Evolutionary conservation across 768 basidiomycete genomes (phyloP).

Genomic region (Trametes coccinea): DNA sequence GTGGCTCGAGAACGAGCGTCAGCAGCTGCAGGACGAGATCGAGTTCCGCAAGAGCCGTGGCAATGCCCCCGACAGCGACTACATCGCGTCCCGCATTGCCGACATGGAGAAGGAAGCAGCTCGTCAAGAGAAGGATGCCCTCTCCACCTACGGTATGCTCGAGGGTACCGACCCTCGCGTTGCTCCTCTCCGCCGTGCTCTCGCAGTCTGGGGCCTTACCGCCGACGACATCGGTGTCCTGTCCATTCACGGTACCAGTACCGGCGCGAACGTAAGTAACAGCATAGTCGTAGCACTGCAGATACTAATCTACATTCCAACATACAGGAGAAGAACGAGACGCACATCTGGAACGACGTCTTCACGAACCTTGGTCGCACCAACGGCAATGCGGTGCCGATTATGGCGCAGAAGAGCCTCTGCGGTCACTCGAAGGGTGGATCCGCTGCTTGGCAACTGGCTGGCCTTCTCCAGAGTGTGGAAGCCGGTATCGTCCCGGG

Average conservation of each 20-base stretch:
- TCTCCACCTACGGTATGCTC: conserved; percentile 95
- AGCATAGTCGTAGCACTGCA: not conserved
- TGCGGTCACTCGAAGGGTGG: conserved; percentile 99
- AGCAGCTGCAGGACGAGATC: conserved; percentile 79
- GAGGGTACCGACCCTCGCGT: conserved; percentile 83
- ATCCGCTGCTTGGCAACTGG: conserved; percentile 97
- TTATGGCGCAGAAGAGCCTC: conserved; percentile 96
- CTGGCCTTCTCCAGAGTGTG: conserved; percentile 86
- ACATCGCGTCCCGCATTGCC: conserved; percentile 73
- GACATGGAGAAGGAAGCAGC: conserved; percentile 89
- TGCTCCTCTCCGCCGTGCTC: conserved; percentile 89
- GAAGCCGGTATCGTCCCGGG: conserved; percentile 87
- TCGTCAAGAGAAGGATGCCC: conserved; percentile 89
- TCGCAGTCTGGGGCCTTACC: conserved; percentile 95
- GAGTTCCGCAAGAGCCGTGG: conserved; percentile 57
- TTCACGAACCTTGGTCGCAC: conserved; percentile 88
- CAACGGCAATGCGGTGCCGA: conserved; percentile 93
- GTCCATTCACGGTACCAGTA: conserved; percentile 89
- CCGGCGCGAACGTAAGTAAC: conserved; percentile 67
- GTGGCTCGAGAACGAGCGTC: conserved; percentile 90
- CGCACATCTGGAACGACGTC: conserved; percentile 94
- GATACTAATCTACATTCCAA: conserved; percentile 12
- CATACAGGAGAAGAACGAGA: conserved; percentile 91
- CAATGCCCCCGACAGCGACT: conserved; percentile 59
- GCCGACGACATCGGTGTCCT: conserved; percentile 91